Evolutionary conservation across 176 grass and related monocot species (phyloP).

Genomic region (barley (Hordeum vulgare)): MorexV3_pseudomolecules_assembly NC_058520.1:542423274-542423773

Average conservation of each 20-base stretch:
- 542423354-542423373: neutral
- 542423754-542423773: neutral
- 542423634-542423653: neutral
- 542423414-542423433: neutral
- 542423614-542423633: neutral
- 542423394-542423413: neutral
- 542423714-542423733: neutral
- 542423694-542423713: neutral
- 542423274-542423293: too few species aligned
- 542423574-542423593: neutral
- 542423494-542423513: neutral
- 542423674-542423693: neutral
- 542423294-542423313: too few species aligned
- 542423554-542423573: neutral
- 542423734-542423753: neutral
- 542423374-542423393: neutral
- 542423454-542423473: neutral
- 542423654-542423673: constrained; percentile 9
- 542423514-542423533: neutral
- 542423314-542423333: too few species aligned
- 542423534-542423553: neutral
- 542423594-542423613: neutral
- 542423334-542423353: too few species aligned
- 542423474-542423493: neutral
- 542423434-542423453: neutral